phyloP scores from a whole-genome alignment of 805 yeast genomes.

The Yarrowia sp. region DNA sequence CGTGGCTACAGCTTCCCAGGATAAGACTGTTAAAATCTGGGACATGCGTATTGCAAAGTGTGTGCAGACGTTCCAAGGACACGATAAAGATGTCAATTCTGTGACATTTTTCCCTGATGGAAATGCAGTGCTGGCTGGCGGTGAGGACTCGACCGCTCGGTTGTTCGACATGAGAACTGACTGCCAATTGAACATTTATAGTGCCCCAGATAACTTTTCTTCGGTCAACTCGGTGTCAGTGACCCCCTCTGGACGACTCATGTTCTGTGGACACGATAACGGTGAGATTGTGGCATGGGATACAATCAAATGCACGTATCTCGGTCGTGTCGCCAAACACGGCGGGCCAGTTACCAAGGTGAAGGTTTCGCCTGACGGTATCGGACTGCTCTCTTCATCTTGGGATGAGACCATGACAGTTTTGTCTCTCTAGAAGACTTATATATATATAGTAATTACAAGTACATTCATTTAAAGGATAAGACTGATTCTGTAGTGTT shows the following conservation, averaged over 20 bases:
- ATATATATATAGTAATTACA: neutral
- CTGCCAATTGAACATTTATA: conserved; percentile 57
- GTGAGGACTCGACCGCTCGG: conserved; percentile 72
- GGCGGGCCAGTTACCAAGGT: conserved; percentile 61
- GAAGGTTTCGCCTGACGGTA: conserved; percentile 67
- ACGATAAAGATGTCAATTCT: conserved; percentile 63
- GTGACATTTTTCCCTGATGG: conserved; percentile 68
- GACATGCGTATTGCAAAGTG: conserved; percentile 56
- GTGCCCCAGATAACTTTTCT: conserved; percentile 48
- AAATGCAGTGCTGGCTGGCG: conserved; percentile 66
- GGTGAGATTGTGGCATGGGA: conserved; percentile 79
- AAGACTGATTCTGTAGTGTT: no score
- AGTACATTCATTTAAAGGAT: neutral
- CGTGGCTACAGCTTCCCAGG: conserved; percentile 68
- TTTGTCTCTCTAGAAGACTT: conserved; percentile 27
- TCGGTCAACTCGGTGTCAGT: conserved; percentile 51
- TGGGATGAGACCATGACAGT: conserved; percentile 65
- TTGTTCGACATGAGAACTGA: conserved; percentile 77
- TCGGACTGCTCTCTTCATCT: conserved; percentile 72
- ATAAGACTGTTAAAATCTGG: conserved; percentile 75
- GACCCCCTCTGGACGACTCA: conserved; percentile 68
- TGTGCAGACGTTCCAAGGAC: conserved; percentile 46
- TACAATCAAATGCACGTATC: conserved; percentile 57
- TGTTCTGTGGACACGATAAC: conserved; percentile 75
- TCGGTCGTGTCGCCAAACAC: conserved; percentile 68